These are phyloP conservation scores for Novymonas esmeraldas DNA, from an alignment of 208 protist genomes.

Conservation along the genomic window DNA sequence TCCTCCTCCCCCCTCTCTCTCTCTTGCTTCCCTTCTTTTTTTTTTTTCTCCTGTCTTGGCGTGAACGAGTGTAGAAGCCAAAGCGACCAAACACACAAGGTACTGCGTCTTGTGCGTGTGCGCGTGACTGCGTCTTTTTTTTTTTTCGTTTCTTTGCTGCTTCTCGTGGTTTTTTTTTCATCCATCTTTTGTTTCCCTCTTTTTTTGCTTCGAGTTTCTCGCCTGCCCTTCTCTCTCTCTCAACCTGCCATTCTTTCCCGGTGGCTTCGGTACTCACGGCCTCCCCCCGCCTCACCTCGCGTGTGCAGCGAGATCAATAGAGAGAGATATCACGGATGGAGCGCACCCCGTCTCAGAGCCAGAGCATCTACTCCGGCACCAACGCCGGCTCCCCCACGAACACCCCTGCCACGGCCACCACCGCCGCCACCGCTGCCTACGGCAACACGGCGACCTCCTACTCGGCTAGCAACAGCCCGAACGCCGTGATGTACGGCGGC, in stretches of 20 bases:
- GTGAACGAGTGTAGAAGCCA: background rate
- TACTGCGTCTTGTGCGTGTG: background rate
- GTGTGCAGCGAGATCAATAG: background rate
- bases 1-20: background rate
- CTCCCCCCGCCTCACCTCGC: background rate
- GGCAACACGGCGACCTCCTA: conserved; percentile 9
- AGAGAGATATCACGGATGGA: background rate
- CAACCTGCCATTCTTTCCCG: background rate
- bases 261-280: background rate
- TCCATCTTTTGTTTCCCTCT: background rate
- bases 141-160: background rate
- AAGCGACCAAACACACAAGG: too few species aligned
- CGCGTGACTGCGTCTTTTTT: background rate
- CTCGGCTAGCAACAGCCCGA: conserved; percentile 11
- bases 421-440: conserved; percentile 7
- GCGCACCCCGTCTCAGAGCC: conserved; percentile 3
- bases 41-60: background rate
- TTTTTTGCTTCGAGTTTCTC: background rate
- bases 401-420: too few species aligned
- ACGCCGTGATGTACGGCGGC: conserved; percentile 24
- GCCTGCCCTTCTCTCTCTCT: background rate
- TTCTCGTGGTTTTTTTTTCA: background rate
- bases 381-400: too few species aligned
- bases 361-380: conserved; percentile 9
- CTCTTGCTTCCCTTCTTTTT: conserved; percentile 1